phyloP scores from a whole-genome alignment of 768 basidiomycete species.

The Tulasnella sp. region DNA sequence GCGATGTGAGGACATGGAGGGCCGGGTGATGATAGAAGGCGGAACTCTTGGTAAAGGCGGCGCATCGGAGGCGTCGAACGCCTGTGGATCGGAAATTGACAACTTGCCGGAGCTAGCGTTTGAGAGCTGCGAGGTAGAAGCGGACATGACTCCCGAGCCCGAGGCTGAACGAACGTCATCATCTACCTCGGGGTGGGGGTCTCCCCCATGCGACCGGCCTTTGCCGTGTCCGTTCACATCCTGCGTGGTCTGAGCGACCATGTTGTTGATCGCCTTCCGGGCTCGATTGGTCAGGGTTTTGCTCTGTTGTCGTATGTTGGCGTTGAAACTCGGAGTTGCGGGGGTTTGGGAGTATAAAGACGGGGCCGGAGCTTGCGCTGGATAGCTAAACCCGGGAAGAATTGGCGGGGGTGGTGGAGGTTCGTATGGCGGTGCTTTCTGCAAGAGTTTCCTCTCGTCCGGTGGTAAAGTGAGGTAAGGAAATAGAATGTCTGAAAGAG shows the following conservation, averaged over 20 bases:
- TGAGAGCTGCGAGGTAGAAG: neutral
- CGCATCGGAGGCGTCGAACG: neutral
- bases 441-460: neutral
- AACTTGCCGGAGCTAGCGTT: neutral
- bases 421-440: neutral
- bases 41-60: constrained; percentile 10
- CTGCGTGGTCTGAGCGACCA: neutral
- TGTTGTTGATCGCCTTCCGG: constrained; percentile 10
- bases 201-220: neutral
- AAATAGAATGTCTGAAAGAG: constrained; percentile 17
- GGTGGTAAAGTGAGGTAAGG: constrained; percentile 4
- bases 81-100: neutral
- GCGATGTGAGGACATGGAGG: neutral
- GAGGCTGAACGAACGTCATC: neutral
- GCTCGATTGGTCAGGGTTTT: constrained; percentile 13
- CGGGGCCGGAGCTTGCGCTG: neutral
- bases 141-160: constrained; percentile 3
- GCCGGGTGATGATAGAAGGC: constrained; percentile 3
- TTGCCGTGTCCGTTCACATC: neutral
- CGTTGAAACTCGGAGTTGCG: neutral
- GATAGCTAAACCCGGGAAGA: neutral
- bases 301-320: neutral
- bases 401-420: neutral
- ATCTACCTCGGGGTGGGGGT: neutral
- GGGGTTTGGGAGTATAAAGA: neutral